A percentile compares a stretch with the other conserved stretches of the same genome.
phyloP scores from a whole-genome alignment of 352 stramenopile genomes.

The Phytophthora rubi region DNA sequence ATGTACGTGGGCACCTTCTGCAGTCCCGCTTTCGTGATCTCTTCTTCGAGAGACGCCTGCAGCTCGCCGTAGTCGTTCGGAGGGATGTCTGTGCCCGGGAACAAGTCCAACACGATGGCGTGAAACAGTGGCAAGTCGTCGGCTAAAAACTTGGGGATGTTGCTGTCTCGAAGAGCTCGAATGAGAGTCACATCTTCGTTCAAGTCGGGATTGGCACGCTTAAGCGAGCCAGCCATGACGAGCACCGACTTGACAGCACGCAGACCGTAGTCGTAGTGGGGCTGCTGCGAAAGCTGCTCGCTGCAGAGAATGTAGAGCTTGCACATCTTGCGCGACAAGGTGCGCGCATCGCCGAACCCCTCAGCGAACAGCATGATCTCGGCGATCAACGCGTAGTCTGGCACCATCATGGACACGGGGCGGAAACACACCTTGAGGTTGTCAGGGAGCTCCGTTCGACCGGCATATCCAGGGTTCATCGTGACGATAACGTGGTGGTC shows the following conservation, averaged over 20 bases:
- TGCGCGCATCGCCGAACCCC: conserved; percentile 93
- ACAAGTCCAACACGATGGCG: conserved; percentile 92
- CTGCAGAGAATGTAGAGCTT: conserved; percentile 94
- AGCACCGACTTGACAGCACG: conserved; percentile 93
- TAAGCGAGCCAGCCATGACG: conserved; percentile 92
- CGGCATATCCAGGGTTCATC: conserved; percentile 97
- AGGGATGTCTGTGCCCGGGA: conserved; percentile 85
- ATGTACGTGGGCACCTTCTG: conserved; percentile 85
- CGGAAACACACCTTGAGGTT: conserved; percentile 97
- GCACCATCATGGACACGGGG: conserved; percentile 97
- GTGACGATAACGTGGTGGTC: conserved; percentile 98
- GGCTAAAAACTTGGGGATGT: conserved; percentile 94
- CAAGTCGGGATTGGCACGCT: conserved; percentile 72
- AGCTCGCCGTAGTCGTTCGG: conserved; percentile 89
- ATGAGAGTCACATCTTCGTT: conserved; percentile 93
- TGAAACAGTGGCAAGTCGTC: conserved; percentile 93
- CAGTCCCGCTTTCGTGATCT: conserved; percentile 67
- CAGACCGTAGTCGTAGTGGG: conserved; percentile 96
- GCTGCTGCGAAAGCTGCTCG: conserved; percentile 94
- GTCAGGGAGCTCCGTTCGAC: conserved; percentile 95
- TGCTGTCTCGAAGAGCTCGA: conserved; percentile 90
- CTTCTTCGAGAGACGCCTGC: conserved; percentile 60
- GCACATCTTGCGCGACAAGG: conserved; percentile 96
- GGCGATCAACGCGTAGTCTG: conserved; percentile 95
- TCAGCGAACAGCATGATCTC: conserved; percentile 98